Evolutionary conservation across 768 basidiomycete species (phyloP).

Genomic region (Suillus paluster): DNA sequence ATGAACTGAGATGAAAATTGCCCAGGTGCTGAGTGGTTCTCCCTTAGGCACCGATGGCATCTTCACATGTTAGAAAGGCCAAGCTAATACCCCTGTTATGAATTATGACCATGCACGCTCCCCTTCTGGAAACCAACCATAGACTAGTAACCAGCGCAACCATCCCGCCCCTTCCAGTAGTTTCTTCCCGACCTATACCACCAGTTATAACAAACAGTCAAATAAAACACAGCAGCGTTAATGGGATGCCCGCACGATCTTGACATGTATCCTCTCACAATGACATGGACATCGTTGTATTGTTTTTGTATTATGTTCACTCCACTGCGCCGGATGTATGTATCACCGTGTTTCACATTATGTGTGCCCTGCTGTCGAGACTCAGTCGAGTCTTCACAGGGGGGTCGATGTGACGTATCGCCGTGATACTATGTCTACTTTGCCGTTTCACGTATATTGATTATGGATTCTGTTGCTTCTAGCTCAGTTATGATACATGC

Average conservation of each 20-base stretch:
- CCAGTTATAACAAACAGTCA: not conserved
- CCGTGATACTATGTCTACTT: not conserved
- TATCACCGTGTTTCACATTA: too few relatives aligned
- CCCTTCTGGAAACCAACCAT: not conserved
- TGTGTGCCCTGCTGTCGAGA: not conserved
- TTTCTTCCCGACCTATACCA: not conserved
- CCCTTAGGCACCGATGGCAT: conserved; percentile 5
- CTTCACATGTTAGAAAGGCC: not conserved
- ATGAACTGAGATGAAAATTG: too few relatives aligned
- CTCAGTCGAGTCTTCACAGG: not conserved
- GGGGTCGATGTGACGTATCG: not conserved
- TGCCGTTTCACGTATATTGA: not conserved
- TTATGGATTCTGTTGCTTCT: not conserved
- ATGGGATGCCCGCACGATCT: not conserved
- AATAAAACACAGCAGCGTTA: not conserved
- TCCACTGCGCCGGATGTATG: not conserved
- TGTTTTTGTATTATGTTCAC: not conserved
- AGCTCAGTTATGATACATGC: not conserved
- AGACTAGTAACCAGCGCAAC: not conserved
- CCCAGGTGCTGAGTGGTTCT: conserved; percentile 2
- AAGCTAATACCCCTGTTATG: not conserved
- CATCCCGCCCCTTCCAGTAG: not conserved
- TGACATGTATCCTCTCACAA: not conserved
- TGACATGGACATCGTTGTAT: not conserved
- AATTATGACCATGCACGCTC: not conserved